phyloP scores from a whole-genome alignment of 2,329 filamentous ascomycete species.

The Fusarium brevicatenulatum region DNA sequence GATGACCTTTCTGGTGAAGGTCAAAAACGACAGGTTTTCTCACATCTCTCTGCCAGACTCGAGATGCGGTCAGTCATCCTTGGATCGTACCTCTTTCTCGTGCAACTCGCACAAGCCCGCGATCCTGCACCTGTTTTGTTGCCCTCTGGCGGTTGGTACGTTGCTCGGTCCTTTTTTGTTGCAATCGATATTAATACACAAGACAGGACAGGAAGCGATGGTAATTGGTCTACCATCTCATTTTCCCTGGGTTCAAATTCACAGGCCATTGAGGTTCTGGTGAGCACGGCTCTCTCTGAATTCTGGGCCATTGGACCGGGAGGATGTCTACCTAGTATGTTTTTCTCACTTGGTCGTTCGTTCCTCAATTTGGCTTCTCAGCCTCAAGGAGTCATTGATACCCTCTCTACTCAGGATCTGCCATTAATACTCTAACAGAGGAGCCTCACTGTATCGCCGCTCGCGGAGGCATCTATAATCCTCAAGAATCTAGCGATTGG shows the following conservation, averaged over 20 bases:
- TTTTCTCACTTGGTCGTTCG: not conserved
- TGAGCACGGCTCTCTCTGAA: conserved; percentile 76
- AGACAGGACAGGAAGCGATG: conserved; percentile 70
- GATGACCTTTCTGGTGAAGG: conserved; percentile 1
- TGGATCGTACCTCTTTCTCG: conserved; percentile 27
- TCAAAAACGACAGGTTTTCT: not conserved
- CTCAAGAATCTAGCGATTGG: conserved; percentile 66
- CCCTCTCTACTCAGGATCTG: not conserved
- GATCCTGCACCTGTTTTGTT: conserved; percentile 37
- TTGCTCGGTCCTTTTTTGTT: not conserved
- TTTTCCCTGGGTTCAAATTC: conserved; percentile 59
- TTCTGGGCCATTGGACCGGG: conserved; percentile 73
- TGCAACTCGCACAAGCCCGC: conserved; percentile 28
- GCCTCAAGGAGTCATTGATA: not conserved
- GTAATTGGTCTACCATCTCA: conserved; percentile 76
- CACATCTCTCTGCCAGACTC: not conserved
- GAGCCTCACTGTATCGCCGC: conserved; percentile 63
- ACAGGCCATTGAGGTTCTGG: conserved; percentile 53
- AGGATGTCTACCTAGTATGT: conserved; percentile 64
- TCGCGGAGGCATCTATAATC: conserved; percentile 69
- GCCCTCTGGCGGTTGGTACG: conserved; percentile 38
- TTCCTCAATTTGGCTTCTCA: not conserved
- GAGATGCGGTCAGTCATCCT: conserved; percentile 34
- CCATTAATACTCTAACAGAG: conserved; percentile 46
- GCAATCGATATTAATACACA: conserved; percentile 15